These are phyloP conservation scores for Pichia nanzhaoensis DNA, from an alignment of 805 yeast genomes.

Conservation along the genomic window DNA sequence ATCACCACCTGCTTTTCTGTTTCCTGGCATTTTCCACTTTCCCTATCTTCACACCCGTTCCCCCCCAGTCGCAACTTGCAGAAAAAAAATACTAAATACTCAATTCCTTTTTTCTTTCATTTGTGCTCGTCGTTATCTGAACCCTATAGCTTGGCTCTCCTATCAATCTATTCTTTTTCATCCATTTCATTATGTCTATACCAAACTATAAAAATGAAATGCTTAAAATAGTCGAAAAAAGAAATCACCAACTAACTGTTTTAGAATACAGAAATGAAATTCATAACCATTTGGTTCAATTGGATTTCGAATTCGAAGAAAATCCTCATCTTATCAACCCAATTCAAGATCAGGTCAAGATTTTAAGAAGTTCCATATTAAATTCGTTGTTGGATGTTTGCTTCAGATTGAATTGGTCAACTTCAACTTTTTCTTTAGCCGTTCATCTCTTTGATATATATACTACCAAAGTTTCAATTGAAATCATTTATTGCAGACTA, in stretches of 20 bases:
- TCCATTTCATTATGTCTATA: not conserved
- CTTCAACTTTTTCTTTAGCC: conserved; percentile 33
- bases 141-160: too few relatives aligned
- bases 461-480: conserved; percentile 29
- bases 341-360: conserved; percentile 12
- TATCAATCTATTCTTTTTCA: not conserved
- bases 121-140: too few relatives aligned
- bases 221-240: conserved; percentile 21
- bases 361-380: conserved; percentile 21
- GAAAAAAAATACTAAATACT: too few relatives aligned
- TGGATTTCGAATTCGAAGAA: conserved; percentile 28
- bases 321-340: conserved; percentile 23
- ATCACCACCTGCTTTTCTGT: too few relatives aligned
- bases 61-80: too few relatives aligned
- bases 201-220: conserved; percentile 7
- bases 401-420: conserved; percentile 25
- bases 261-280: conserved; percentile 27
- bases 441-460: conserved; percentile 35
- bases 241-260: conserved; percentile 23
- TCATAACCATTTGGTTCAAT: conserved; percentile 20
- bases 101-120: too few relatives aligned
- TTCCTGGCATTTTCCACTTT: too few relatives aligned
- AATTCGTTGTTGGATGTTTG: conserved; percentile 29
- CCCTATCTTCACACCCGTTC: too few relatives aligned
- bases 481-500: conserved; percentile 32